phyloP scores from a whole-genome alignment of 2,329 filamentous ascomycete species.

The Phaeomoniella chlamydospora region DNA sequence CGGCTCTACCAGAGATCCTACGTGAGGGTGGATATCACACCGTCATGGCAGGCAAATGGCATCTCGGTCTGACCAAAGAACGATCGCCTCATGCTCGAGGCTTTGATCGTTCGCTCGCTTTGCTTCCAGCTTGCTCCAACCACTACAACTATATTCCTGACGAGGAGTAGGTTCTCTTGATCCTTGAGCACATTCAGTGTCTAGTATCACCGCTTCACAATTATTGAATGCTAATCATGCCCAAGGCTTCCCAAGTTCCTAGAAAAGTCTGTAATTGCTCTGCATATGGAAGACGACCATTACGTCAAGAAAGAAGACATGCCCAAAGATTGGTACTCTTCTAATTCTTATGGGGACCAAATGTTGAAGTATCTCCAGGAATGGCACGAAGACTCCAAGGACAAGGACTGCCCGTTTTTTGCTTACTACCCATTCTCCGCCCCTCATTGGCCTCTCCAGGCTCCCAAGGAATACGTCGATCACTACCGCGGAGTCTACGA shows the following conservation, averaged over 20 bases:
- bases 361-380: slow-evolving; percentile 37
- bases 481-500: slow-evolving; percentile 36
- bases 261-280: slow-evolving; percentile 25
- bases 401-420: slow-evolving; percentile 31
- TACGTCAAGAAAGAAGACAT: slow-evolving; percentile 25
- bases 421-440: slow-evolving; percentile 34
- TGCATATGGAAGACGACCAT: slow-evolving; percentile 30
- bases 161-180: slow-evolving; percentile 6
- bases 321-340: slow-evolving; percentile 39
- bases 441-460: slow-evolving; percentile 39
- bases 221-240: too few species aligned
- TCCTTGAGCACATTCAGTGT: too few species aligned
- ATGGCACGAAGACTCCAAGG: slow-evolving; percentile 24
- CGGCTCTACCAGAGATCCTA: slow-evolving; percentile 42
- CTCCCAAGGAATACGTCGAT: slow-evolving; percentile 28
- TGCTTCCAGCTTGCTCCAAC: slow-evolving; percentile 46
- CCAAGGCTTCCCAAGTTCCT: slow-evolving; percentile 24
- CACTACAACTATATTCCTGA: slow-evolving; percentile 40
- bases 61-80: slow-evolving; percentile 44
- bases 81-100: slow-evolving; percentile 40
- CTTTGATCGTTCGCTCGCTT: slow-evolving; percentile 44
- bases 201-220: too few species aligned
- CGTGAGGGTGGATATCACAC: slow-evolving; percentile 45
- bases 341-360: slow-evolving; percentile 36
- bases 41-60: slow-evolving; percentile 50